Base-by-base conservation (phyloP, 2,329 filamentous ascomycete species). In the Epichloe elymi region DNA sequence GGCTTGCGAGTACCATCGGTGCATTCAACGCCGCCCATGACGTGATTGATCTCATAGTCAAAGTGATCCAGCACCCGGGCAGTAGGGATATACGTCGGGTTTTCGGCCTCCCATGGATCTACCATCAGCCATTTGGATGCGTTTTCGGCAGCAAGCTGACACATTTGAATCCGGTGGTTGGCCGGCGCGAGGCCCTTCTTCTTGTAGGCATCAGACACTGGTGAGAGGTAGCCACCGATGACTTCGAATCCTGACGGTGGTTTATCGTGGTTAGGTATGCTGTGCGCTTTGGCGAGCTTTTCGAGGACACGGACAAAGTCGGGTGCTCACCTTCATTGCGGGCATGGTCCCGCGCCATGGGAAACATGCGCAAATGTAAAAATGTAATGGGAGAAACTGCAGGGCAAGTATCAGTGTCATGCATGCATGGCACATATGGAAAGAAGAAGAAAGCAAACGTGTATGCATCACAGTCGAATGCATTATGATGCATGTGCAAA, bases 61-160 rank as follows among this genome's bases (percentile, higher is more conserved):
- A 96, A 93, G 68, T 96, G 91, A 62, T 95, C 88, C 46, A 96
- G 74, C 40, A 95, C 90, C 59, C 85, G 79, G 39, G 90, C 91
- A 1, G 91, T 97, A 15, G 89, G 88, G 55, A 88, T 83, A 64
- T 95, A 97, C 6, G 57, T 86, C 77, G 61, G 83, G 79, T 69
- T 94, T 82, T 60, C 85, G 37, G 88, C 86, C 73, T 95, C 90
- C 84, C 86, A 94, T 0, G 86, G 82, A 64, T 95, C 88, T 44
- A 93, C 86, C 81, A 88, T 88, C 54, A 94, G 74, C 83, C 64
- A 67, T 49, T 86, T 89, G 59, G 81, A 80, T 48, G 86, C 83
- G 58, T 85, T 76, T 58, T 82, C 78, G 23, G 88, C 83, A 7
- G 88, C 89, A 38, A 94, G 74, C 60, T 86, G 79, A 67, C 88